phyloP scores from a whole-genome alignment of 2,329 filamentous ascomycete species.

The Colletotrichum destructivum region DNA sequence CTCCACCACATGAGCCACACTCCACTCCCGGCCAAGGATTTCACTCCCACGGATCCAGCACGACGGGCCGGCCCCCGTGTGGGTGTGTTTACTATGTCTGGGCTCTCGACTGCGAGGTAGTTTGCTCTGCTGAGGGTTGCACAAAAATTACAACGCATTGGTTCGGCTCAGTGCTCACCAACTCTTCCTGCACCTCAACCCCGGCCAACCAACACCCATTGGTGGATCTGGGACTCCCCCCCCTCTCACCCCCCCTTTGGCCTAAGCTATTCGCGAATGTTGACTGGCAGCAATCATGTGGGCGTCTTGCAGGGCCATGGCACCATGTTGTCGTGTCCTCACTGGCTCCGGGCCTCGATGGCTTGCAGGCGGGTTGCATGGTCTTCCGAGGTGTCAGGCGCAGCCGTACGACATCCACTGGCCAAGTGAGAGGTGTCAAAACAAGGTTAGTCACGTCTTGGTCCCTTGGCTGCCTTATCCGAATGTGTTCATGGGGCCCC shows the following conservation, averaged over 20 bases:
- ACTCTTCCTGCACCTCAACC: conserved; percentile 29
- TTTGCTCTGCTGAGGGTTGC: conserved; percentile 27
- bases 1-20: conserved; percentile 31
- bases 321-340: conserved; percentile 31
- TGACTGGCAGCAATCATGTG: conserved; percentile 38
- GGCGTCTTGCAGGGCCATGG: conserved; percentile 16
- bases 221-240: conserved; percentile 30
- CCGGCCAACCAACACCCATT: conserved; percentile 24
- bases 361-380: conserved; percentile 26
- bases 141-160: conserved; percentile 27
- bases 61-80: conserved; percentile 37
- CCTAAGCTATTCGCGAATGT: neutral
- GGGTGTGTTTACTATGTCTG: conserved; percentile 17
- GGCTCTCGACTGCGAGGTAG: conserved; percentile 27
- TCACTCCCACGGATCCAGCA: conserved; percentile 24
- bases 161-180: conserved; percentile 16
- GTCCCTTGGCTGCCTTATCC: conserved; percentile 25
- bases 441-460: conserved; percentile 42
- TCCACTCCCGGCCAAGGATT: neutral
- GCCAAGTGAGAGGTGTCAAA: conserved; percentile 19
- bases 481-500: neutral
- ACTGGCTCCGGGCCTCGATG: conserved; percentile 24
- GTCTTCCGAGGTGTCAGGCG: conserved; percentile 38
- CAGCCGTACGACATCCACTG: conserved; percentile 18
- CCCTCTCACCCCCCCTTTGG: neutral